Base-by-base conservation (phyloP, 2,329 filamentous ascomycete genomes). In the Paecilomyces formosus region DNA sequence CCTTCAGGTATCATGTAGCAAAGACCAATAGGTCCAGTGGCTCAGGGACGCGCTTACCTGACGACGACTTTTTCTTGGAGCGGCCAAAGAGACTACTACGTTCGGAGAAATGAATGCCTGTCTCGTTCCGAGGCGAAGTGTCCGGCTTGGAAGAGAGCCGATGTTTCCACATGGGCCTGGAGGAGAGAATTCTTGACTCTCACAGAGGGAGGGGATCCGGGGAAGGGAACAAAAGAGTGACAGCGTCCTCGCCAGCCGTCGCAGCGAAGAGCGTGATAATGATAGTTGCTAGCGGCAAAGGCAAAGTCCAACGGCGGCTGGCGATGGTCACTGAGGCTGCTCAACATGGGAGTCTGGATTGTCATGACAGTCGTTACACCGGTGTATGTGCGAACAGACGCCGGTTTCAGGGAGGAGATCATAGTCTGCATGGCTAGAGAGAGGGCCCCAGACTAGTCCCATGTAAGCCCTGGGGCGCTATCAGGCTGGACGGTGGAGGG, bases 151-250 rank as follows among this genome's bases (percentile, higher is more conserved):
- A 68, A 58, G 72, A 72, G 55, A 68, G 66, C 60, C 71, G 72
- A 67, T 71, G 70, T 70, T 75, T 75, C 73, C 73, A 75, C 73
- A 76, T 76, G 66, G 67, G 63, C 60, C 60, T 39, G 15, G 56
- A 39, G 28, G 56, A 21, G 53, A 49, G 28, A 13, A 13, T 26
- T 28, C 50, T 24, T 13, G 21, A 15, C 22, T 18, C 50, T 52
- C 50, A 21, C 39, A 45, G 50, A 52, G 22, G 22, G 50, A 28
- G 21, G 21, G 50, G 26, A 28, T 52, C 50, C 50, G 26, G 26
- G 50, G 50, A 52, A 52, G 15, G n/a, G 21, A 52, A 52, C 50
- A 52, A 52, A 52, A 28, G 50, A 28, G 22, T 13, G 50, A 52
- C 39, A 45, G 39, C 15, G 8, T 45, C 39, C n/a, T 45, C 15